phyloP scores from a whole-genome alignment of 768 basidiomycete genomes.

The Fistulinella prunicolor region DNA sequence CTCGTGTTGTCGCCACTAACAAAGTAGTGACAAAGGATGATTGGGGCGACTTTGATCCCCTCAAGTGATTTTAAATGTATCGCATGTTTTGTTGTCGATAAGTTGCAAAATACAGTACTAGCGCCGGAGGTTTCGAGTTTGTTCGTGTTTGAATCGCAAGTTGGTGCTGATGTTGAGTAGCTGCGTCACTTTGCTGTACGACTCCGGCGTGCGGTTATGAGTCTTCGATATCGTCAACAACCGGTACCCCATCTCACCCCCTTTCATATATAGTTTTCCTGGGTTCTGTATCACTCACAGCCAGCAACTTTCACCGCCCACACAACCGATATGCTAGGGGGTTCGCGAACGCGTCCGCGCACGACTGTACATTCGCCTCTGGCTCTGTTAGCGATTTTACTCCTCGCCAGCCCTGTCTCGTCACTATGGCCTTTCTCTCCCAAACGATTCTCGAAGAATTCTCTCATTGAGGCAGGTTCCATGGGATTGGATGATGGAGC shows the following conservation, averaged over 20 bases:
- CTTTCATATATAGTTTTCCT: background rate
- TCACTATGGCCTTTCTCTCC: slow-evolving; percentile 81
- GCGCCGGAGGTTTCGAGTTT: slow-evolving; percentile 8
- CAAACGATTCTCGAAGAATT: slow-evolving; percentile 82
- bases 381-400: slow-evolving; percentile 14
- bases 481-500: slow-evolving; percentile 73
- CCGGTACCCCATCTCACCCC: background rate
- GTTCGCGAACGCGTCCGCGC: background rate
- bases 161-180: background rate
- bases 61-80: slow-evolving; percentile 21
- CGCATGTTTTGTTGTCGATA: background rate
- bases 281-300: too few species aligned
- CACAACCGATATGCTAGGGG: slow-evolving; percentile 11
- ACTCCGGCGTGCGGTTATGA: slow-evolving; percentile 6
- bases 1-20: slow-evolving; percentile 37
- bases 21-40: slow-evolving; percentile 60
- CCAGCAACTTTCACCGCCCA: too few species aligned
- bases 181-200: background rate
- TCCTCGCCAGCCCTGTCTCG: slow-evolving; percentile 20
- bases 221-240: background rate
- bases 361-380: background rate
- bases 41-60: slow-evolving; percentile 83
- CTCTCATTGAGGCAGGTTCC: slow-evolving; percentile 74
- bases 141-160: slow-evolving; percentile 24
- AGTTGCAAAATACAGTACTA: too few species aligned